These are phyloP conservation scores for Dillenia suffruticosa DNA, from an alignment of 164 flowering plant species.

Conservation along the genomic window DNA sequence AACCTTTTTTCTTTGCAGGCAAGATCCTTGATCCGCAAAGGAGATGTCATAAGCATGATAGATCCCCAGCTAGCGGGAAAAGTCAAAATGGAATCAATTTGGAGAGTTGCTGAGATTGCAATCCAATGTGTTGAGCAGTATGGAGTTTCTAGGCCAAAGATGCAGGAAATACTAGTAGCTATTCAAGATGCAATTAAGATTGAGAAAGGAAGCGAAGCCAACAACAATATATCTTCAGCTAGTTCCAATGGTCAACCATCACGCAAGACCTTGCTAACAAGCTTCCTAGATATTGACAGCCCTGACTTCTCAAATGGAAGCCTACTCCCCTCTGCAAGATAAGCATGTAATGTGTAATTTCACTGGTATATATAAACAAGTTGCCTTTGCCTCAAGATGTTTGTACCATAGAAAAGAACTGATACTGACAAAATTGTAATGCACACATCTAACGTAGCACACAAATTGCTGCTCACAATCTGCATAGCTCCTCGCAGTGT, in stretches of 20 bases:
- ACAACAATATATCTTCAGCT: conserved; percentile 24
- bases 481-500: no score
- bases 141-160: conserved; percentile 65
- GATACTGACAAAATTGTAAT: no score
- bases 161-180: conserved; percentile 81
- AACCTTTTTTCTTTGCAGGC: conserved; percentile 42
- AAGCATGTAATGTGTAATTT: conserved; percentile 4
- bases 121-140: conserved; percentile 75
- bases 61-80: conserved; percentile 57
- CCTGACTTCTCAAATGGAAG: conserved; percentile 52
- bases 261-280: conserved; percentile 50
- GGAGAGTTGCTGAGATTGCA: conserved; percentile 89
- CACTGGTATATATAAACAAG: no score
- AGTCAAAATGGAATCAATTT: conserved; percentile 71
- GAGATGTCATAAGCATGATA: conserved; percentile 65
- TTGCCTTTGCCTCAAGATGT: no score
- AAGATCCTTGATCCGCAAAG: conserved; percentile 69
- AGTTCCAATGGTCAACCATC: conserved; percentile 41
- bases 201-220: conserved; percentile 45
- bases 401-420: no score
- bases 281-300: conserved; percentile 67
- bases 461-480: no score
- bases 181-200: conserved; percentile 85
- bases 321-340: conserved; percentile 67
- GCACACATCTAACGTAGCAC: no score